phyloP scores from a whole-genome alignment of 2,329 filamentous ascomycete genomes.

The Clarireedia hainanense region DNA sequence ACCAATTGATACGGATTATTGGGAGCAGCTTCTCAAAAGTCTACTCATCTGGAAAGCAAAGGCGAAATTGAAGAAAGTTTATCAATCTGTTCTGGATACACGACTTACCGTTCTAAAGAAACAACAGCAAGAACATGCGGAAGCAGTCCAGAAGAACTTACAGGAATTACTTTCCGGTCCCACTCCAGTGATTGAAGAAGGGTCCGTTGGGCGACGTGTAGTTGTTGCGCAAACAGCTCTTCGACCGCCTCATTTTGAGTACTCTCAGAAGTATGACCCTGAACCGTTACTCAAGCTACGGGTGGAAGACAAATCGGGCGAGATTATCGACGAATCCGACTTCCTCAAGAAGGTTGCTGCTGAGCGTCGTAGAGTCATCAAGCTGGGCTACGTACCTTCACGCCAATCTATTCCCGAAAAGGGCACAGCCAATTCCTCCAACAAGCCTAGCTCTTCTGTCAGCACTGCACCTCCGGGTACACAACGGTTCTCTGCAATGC shows the following conservation, averaged over 20 bases:
- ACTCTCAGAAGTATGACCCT: constrained; percentile 48
- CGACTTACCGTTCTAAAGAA: constrained; percentile 59
- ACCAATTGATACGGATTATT: constrained; percentile 87
- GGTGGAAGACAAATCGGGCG: constrained; percentile 53
- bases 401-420: constrained; percentile 36
- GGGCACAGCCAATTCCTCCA: constrained; percentile 25
- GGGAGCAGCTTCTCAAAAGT: constrained; percentile 84
- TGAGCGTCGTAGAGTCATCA: constrained; percentile 53
- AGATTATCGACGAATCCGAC: constrained; percentile 47
- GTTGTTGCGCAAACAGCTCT: constrained; percentile 9
- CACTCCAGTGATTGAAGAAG: constrained; percentile 23
- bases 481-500: constrained; percentile 60
- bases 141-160: constrained; percentile 44
- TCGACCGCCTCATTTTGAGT: constrained; percentile 28
- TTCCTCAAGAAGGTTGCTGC: constrained; percentile 50
- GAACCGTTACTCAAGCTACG: constrained; percentile 58
- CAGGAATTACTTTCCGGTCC: constrained; percentile 38
- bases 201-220: constrained; percentile 11
- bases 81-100: constrained; percentile 64
- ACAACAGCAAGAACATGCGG: constrained; percentile 61
- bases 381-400: constrained; percentile 61
- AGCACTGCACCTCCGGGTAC: constrained; percentile 45
- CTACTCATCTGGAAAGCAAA: constrained; percentile 87
- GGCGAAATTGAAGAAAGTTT: constrained; percentile 72
- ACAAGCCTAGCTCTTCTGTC: constrained; percentile 30